These are phyloP conservation scores for Apiospora arundinis DNA, from an alignment of 2,329 filamentous ascomycete genomes.

Conservation along the genomic window DNA sequence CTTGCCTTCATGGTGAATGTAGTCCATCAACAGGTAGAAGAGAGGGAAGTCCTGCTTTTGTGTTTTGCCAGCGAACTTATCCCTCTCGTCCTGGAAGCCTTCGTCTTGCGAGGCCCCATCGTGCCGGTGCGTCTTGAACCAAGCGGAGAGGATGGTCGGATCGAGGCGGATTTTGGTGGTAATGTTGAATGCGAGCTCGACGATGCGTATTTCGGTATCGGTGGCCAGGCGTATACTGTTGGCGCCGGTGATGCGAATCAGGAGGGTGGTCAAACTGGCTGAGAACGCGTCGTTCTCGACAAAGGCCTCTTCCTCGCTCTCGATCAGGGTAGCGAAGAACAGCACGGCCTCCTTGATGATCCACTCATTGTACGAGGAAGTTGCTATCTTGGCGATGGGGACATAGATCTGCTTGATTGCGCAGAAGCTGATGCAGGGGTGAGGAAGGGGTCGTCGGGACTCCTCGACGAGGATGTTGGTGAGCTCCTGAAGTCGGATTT, in stretches of 20 bases:
- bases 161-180: constrained; percentile 94
- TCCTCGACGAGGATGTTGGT: constrained; percentile 85
- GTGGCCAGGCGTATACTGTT: constrained; percentile 76
- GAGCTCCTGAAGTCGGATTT: constrained; percentile 67
- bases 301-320: constrained; percentile 96
- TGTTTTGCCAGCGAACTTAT: constrained; percentile 82
- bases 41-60: constrained; percentile 93
- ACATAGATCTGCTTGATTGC: constrained; percentile 88
- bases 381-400: constrained; percentile 86
- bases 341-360: constrained; percentile 85
- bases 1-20: constrained; percentile 93
- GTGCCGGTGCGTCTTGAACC: constrained; percentile 75
- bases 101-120: constrained; percentile 42
- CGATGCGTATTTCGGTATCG: constrained; percentile 86
- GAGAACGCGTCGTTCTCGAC: constrained; percentile 88
- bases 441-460: constrained; percentile 83
- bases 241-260: constrained; percentile 77
- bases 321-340: constrained; percentile 90
- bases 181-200: constrained; percentile 94
- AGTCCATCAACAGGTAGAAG: constrained; percentile 94
- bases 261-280: constrained; percentile 82
- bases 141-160: constrained; percentile 84
- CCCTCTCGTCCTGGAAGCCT: constrained; percentile 54
- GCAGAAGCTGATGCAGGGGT: constrained; percentile 89
- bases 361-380: constrained; percentile 82